Percentiles rank a stretch among this genome's conserved stretches.
Conservation (phyloP, 202 grass and related monocot genomes). For the Bolboschoenoplectus hybrid region DNA sequence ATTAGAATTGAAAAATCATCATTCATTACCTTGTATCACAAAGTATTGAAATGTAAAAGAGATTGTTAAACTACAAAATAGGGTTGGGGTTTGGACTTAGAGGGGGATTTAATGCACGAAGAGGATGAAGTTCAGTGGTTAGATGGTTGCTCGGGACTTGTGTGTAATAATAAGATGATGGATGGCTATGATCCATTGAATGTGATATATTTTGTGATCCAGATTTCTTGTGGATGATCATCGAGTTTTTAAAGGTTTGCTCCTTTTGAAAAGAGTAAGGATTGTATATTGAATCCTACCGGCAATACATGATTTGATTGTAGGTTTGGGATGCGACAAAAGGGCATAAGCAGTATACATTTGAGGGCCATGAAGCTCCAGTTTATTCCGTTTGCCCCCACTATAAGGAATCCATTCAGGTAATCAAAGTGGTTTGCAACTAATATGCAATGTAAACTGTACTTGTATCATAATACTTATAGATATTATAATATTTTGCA, state of each 20-base stretch:
- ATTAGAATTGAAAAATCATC: conserved; percentile 6
- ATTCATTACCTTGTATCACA: neutral
- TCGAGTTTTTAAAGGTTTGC: neutral
- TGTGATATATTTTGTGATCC: neutral
- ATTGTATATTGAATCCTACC: conserved; percentile 36
- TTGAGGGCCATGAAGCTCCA: conserved; percentile 98
- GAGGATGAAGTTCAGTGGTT: neutral
- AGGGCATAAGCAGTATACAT: conserved; percentile 92
- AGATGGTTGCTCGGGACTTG: neutral
- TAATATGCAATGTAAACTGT: conserved; percentile 32
- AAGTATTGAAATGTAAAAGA: neutral
- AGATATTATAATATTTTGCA: conserved; percentile 35
- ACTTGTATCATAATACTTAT: conserved; percentile 30
- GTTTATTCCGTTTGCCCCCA: conserved; percentile 99
- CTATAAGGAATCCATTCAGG: conserved; percentile 98
- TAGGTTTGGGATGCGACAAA: conserved; percentile 98
- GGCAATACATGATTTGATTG: conserved; percentile 41
- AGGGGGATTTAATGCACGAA: neutral
- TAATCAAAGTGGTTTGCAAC: conserved; percentile 36
- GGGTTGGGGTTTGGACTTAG: neutral
- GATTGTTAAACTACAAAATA: neutral
- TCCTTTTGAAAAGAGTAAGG: neutral
- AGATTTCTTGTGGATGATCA: neutral
- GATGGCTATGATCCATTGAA: neutral
- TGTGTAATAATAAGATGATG: neutral